phyloP scores from a whole-genome alignment of 768 basidiomycete species.

The Rhodotorula taiwanensis region DNA sequence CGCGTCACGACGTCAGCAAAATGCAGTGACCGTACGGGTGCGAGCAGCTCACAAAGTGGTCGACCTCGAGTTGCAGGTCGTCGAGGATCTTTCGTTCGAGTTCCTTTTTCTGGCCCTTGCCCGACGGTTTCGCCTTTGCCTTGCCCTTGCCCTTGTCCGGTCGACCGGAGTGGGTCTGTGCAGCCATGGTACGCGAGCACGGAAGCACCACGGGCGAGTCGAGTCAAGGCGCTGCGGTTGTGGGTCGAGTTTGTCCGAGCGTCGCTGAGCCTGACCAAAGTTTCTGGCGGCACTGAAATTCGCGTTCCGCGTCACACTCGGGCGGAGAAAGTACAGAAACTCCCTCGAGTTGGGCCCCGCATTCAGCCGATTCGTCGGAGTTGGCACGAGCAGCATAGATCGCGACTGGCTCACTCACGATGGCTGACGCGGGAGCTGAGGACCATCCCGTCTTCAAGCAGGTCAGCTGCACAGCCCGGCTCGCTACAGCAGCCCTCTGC shows the following conservation, averaged over 20 bases:
- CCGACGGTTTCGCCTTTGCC: neutral
- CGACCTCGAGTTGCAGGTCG: conserved; percentile 43
- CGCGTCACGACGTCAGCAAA: neutral
- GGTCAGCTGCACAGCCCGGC: neutral
- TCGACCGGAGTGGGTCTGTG: neutral
- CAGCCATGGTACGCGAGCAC: neutral
- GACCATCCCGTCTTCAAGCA: conserved; percentile 26
- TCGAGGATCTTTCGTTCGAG: conserved; percentile 42
- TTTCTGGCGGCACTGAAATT: too few species aligned
- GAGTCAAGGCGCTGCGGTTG: neutral
- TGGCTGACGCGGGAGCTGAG: neutral
- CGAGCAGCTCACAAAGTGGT: conserved; percentile 39
- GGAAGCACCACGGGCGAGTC: neutral
- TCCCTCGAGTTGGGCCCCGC: too few species aligned
- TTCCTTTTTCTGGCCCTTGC: conserved; percentile 32
- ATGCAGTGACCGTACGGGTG: too few species aligned
- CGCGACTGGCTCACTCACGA: too few species aligned
- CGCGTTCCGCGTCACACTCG: too few species aligned
- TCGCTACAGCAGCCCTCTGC: neutral
- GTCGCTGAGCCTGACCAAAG: too few species aligned
- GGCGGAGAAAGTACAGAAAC: too few species aligned
- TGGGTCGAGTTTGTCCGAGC: too few species aligned
- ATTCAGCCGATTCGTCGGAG: too few species aligned
- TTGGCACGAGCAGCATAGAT: too few species aligned
- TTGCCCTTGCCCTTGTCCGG: neutral